Evolutionary conservation across 495 filamentous ascomycete species (phyloP), one percentile per base, ranked within the genome.

Genomic region (Oidiodendron maius): DNA sequence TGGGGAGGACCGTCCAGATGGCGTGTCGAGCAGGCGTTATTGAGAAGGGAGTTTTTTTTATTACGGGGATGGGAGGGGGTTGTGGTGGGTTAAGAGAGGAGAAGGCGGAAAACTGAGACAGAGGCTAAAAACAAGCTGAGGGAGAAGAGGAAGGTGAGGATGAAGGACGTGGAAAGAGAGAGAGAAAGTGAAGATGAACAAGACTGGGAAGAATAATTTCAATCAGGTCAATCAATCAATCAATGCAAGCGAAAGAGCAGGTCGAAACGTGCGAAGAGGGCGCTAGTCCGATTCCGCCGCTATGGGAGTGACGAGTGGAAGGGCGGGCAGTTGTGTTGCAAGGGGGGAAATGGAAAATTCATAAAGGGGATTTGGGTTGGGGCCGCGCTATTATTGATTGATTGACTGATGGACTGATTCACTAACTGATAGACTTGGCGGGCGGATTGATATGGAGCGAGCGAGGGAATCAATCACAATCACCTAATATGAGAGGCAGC

Each of bases 381-480:
- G 5, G 26, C 26, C 20, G 26, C 20, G 15, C 40, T 42, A 42
- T 42, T 44, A 23, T 40, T 40, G 12, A 40, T 40, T 18, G 37
- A n/a, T n/a, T n/a, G n/a, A n/a, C n/a, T n/a, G n/a, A n/a, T n/a
- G n/a, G n/a, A n/a, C n/a, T n/a, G n/a, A n/a, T n/a, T n/a, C n/a
- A n/a, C n/a, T n/a, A n/a, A n/a, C n/a, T n/a, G n/a, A n/a, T n/a
- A n/a, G n/a, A n/a, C n/a, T n/a, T n/a, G n/a, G n/a, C n/a, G n/a
- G n/a, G n/a, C n/a, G n/a, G n/a, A n/a, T n/a, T n/a, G n/a, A n/a
- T n/a, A n/a, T n/a, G n/a, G n/a, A n/a, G n/a, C n/a, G n/a, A n/a
- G n/a, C n/a, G n/a, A n/a, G n/a, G n/a, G n/a, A n/a, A n/a, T n/a
- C n/a, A n/a, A n/a, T n/a, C n/a, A n/a, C n/a, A n/a, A n/a, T n/a